Evolutionary conservation across 192 early-diverging fungal species (phyloP), one percentile per base, ranked within the genome.

Genomic region (Rhizoclosmatium sp.): DNA sequence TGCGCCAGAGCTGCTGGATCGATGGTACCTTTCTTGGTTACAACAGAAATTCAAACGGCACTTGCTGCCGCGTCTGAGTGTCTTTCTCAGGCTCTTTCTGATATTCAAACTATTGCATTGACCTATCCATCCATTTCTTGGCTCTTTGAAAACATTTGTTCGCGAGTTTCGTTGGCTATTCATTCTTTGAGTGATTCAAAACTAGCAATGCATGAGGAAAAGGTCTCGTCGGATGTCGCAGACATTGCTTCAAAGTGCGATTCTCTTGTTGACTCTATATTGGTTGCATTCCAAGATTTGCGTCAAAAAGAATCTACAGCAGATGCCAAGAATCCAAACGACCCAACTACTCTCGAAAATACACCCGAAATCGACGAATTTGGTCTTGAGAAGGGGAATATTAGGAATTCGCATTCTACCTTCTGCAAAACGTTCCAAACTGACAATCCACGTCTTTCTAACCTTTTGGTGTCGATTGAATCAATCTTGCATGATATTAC

Each of bases 311-410:
- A 64, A 51, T 4, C 44, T 51, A 12, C n/a, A 71, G 9, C 44
- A 12, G 42, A 60, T 31, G 14, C 23, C 42, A 5, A 70, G 19
- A n/a, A 68, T n/a, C 60, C 77, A n/a, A 47, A 70, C 45, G 66
- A 69, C n/a, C 60, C 74, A 4, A 85, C 82, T 4, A 82, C 84
- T 14, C 69, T 78, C 39, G 78, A 83, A 10, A 78, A 83, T 41
- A 83, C 82, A 47, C 83, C 85, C 39, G 82, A 86, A 40, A 86
- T 88, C 16, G 85, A 83, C 59, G 80, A 82, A 46, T 85, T 85
- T 71, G 85, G 85, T 2, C 75, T 85, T n/a, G 49, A 69, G 23
- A 48, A 76, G 73, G 48, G 62, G 7, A 64, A 75, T 46, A 47
- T 85, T 31, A 5, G 56, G 21, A 69, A 69, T 3, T 56, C 67